Conservation (phyloP, 306 rosid species). For the Begonia peltatifolia region DNA sequence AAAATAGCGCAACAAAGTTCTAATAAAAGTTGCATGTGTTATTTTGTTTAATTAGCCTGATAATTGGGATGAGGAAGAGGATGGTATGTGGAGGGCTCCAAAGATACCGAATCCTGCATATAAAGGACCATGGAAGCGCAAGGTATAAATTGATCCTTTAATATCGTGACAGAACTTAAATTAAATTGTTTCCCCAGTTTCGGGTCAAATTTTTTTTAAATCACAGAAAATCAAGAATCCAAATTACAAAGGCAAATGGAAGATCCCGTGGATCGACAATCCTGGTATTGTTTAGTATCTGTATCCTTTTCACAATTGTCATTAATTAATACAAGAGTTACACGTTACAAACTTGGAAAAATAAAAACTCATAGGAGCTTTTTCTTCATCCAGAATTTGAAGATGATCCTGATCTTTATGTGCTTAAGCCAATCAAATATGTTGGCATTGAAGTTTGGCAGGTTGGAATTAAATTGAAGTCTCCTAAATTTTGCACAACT, state of each 20-base stretch:
- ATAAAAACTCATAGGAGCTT: neutral
- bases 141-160: conserved; percentile 29
- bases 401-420: conserved; percentile 83
- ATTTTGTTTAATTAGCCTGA: conserved; percentile 42
- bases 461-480: conserved; percentile 24
- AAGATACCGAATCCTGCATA: conserved; percentile 89
- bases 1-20: no score
- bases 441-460: conserved; percentile 99
- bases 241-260: conserved; percentile 94
- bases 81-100: conserved; percentile 77
- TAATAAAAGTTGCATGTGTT: neutral
- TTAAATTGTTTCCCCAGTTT: neutral
- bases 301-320: no score
- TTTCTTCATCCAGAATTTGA: conserved; percentile 57
- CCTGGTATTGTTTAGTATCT: conserved; percentile 40
- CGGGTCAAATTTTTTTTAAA: conserved; percentile 11
- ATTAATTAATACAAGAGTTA: no score
- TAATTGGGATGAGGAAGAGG: conserved; percentile 86
- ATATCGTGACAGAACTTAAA: neutral
- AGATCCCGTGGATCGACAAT: conserved; percentile 81
- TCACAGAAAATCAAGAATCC: conserved; percentile 91
- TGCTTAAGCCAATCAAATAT: conserved; percentile 74
- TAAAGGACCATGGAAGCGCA: conserved; percentile 91
- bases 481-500: neutral
- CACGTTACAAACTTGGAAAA: no score